Conservation (phyloP, 768 basidiomycete species). For the Rhodotorula babjevae region DNA sequence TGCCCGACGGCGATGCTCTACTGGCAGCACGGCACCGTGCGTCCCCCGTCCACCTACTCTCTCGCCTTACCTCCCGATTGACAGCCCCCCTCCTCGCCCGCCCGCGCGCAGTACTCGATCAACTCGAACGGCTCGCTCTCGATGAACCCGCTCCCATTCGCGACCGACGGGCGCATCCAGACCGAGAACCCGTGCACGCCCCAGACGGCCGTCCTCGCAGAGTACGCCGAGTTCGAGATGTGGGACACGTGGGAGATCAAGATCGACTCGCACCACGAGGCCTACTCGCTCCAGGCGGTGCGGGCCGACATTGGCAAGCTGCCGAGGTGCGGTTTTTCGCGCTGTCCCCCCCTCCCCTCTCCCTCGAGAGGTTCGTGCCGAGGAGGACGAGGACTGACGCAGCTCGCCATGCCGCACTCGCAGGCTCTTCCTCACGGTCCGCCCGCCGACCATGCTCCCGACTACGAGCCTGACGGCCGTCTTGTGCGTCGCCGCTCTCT, state of each 20-base stretch:
- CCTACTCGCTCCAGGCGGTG: slow-evolving; percentile 69
- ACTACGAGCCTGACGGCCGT: slow-evolving; percentile 27
- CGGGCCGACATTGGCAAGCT: slow-evolving; percentile 68
- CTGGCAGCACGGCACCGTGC: slow-evolving; percentile 76
- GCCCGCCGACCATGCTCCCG: slow-evolving; percentile 39
- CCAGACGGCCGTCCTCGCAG: slow-evolving; percentile 76
- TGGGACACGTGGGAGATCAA: slow-evolving; percentile 67
- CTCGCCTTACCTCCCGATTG: not conserved
- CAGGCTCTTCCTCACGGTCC: slow-evolving; percentile 44
- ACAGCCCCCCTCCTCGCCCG: not conserved
- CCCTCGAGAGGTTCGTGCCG: no score
- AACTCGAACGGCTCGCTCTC: slow-evolving; percentile 65
- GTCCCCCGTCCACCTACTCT: not conserved
- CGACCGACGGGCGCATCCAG: slow-evolving; percentile 81
- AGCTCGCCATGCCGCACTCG: not conserved
- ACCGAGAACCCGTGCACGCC: slow-evolving; percentile 90
- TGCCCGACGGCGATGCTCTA: slow-evolving; percentile 84
- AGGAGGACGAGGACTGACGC: no score
- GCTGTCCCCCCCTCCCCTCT: not conserved
- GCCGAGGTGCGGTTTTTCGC: slow-evolving; percentile 46
- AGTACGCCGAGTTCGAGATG: slow-evolving; percentile 71
- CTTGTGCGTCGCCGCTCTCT: slow-evolving; percentile 4
- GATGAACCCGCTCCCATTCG: slow-evolving; percentile 65
- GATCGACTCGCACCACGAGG: slow-evolving; percentile 54
- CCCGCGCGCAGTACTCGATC: slow-evolving; percentile 55